A percentile compares a stretch with the other conserved stretches of the same genome.
phyloP scores from a whole-genome alignment of 495 filamentous ascomycete species.

The Hypoxylon subgilvum region DNA sequence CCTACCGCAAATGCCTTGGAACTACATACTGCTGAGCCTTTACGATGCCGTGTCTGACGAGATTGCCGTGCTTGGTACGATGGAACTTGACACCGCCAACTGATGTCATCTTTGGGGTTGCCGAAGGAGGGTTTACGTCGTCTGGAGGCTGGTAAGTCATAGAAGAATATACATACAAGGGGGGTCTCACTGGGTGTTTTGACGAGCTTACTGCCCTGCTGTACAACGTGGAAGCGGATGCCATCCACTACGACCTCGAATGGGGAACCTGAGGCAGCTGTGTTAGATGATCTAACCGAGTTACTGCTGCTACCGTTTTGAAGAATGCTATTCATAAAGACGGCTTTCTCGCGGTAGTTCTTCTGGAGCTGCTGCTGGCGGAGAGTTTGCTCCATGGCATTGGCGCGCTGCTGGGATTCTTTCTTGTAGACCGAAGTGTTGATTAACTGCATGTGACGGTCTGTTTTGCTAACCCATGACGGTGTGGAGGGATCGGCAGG shows the following conservation, averaged over 20 bases:
- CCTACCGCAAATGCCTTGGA: background rate
- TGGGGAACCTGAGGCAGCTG: conserved; percentile 40
- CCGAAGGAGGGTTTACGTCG: conserved; percentile 65
- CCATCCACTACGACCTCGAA: conserved; percentile 79
- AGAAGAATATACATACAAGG: background rate
- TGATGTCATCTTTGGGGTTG: conserved; percentile 77
- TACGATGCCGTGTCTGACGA: conserved; percentile 76
- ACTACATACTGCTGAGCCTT: conserved; percentile 69
- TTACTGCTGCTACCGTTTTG: conserved; percentile 44
- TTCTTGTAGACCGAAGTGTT: conserved; percentile 83
- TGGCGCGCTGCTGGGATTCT: conserved; percentile 69
- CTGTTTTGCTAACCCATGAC: conserved; percentile 78
- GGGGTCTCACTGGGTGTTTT: conserved; percentile 68
- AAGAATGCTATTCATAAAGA: conserved; percentile 50
- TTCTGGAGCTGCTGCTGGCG: conserved; percentile 63
- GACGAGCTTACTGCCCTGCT: conserved; percentile 84
- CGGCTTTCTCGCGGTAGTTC: conserved; percentile 69
- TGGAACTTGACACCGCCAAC: conserved; percentile 86
- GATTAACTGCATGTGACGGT: conserved; percentile 88
- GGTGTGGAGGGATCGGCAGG: conserved; percentile 49
- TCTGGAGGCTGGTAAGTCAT: conserved; percentile 61
- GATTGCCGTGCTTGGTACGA: conserved; percentile 88
- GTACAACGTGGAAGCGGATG: conserved; percentile 74
- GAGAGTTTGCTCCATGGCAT: conserved; percentile 75
- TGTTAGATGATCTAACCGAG: conserved; percentile 44